These are phyloP conservation scores for Nematocida sp. DNA, from an alignment of 371 early-diverging fungal genomes.

Conservation along the genomic window DNA sequence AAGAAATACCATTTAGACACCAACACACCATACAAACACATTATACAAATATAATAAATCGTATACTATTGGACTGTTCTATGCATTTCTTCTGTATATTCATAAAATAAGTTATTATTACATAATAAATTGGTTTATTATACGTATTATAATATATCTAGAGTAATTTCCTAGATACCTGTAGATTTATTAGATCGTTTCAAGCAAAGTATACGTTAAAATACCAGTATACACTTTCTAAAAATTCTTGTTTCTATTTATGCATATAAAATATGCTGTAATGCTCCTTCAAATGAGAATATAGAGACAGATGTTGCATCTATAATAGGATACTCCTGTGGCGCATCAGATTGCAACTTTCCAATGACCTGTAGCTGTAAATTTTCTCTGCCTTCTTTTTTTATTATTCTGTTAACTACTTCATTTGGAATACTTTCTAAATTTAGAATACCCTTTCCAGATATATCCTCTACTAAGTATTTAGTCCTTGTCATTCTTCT, in stretches of 20 bases:
- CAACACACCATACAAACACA: no score
- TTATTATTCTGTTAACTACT: background rate
- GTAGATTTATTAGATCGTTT: no score
- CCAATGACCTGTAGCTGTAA: constrained; percentile 6
- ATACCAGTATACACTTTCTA: background rate
- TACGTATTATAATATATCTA: no score
- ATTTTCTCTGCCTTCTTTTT: background rate
- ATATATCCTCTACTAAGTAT: constrained; percentile 26
- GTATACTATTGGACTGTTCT: no score
- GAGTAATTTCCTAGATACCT: no score
- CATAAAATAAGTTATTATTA: no score
- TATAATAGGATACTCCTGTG: constrained; percentile 21
- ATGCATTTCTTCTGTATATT: no score
- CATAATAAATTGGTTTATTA: no score
- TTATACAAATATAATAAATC: no score
- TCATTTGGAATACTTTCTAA: constrained; percentile 2
- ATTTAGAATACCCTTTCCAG: constrained; percentile 43
- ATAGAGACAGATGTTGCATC: constrained; percentile 26
- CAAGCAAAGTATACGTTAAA: no score
- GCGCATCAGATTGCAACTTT: background rate
- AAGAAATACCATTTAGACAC: no score
- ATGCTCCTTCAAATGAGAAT: constrained; percentile 13
- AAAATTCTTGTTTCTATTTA: background rate
- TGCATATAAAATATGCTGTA: constrained; percentile 2
- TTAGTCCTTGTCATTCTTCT: constrained; percentile 3